Conservation (phyloP, 176 grass and related monocot genomes). For the Rhynchospora tenuis region DNA sequence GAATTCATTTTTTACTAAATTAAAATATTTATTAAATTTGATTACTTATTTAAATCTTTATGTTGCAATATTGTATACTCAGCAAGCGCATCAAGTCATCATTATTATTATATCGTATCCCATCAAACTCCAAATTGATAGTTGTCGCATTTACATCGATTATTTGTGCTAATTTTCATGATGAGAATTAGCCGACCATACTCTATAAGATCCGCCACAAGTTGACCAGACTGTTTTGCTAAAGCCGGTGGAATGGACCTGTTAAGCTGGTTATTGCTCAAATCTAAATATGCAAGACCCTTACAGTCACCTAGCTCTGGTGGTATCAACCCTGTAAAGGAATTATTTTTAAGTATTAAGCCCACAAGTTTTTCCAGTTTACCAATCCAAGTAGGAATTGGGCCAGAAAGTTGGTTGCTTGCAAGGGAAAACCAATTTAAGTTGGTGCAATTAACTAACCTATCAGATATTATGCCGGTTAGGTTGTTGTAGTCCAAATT, state of each 20-base stretch:
- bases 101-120: slow-evolving; percentile 31
- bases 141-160: slow-evolving; percentile 53
- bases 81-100: no score
- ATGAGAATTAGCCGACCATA: slow-evolving; percentile 18
- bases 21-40: no score
- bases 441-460: slow-evolving; percentile 13
- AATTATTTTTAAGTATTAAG: slow-evolving; percentile 23
- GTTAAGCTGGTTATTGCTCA: slow-evolving; percentile 24
- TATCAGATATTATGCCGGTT: not conserved
- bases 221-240: slow-evolving; percentile 14
- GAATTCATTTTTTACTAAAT: no score
- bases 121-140: slow-evolving; percentile 53
- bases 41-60: no score
- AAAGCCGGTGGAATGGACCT: slow-evolving; percentile 17
- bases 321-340: slow-evolving; percentile 17
- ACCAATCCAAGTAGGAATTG: slow-evolving; percentile 9
- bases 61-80: no score
- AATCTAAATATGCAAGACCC: slow-evolving; percentile 28
- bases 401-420: slow-evolving; percentile 5
- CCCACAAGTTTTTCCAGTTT: slow-evolving; percentile 9
- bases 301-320: slow-evolving; percentile 18
- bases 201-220: not conserved
- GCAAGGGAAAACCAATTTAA: slow-evolving; percentile 14
- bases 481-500: slow-evolving; percentile 30
- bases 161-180: slow-evolving; percentile 49